These are phyloP conservation scores for Epichloe festucae DNA, from an alignment of 2,329 filamentous ascomycete species.

Conservation along the genomic window DNA sequence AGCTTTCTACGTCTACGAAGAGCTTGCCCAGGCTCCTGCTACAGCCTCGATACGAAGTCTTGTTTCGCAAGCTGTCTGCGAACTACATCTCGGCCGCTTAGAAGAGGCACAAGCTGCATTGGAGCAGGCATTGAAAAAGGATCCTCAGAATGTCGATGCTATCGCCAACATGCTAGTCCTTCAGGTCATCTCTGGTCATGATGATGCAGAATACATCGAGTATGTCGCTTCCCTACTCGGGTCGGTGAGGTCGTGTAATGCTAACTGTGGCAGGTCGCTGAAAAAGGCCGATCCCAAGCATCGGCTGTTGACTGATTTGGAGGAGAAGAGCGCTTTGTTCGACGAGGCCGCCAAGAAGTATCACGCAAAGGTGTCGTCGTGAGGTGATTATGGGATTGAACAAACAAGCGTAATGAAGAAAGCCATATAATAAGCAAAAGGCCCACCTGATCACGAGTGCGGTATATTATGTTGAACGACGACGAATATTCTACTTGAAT, in stretches of 20 bases:
- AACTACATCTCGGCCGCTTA: constrained; percentile 76
- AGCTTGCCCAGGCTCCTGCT: constrained; percentile 76
- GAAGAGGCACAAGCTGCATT: constrained; percentile 84
- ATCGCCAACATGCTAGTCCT: constrained; percentile 77
- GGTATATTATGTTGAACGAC: background rate
- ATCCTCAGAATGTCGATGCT: constrained; percentile 57
- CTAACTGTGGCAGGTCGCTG: constrained; percentile 33
- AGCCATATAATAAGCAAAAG: background rate
- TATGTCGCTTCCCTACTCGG: constrained; percentile 28
- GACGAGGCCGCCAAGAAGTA: constrained; percentile 81
- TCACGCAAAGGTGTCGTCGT: constrained; percentile 61
- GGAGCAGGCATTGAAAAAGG: constrained; percentile 64
- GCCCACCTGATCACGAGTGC: too few relatives aligned
- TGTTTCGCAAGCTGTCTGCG: constrained; percentile 78
- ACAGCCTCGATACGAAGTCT: constrained; percentile 65
- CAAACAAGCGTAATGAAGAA: constrained; percentile 19
- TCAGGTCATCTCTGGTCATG: constrained; percentile 63
- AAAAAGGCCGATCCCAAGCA: constrained; percentile 53
- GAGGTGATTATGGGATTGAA: constrained; percentile 4
- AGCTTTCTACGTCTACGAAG: constrained; percentile 94
- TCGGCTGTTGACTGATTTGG: constrained; percentile 57
- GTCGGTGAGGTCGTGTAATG: background rate
- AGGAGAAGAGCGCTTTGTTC: constrained; percentile 79
- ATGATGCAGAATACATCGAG: constrained; percentile 47
- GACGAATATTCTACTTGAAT: too few relatives aligned